These are phyloP conservation scores for Mucuna pruriens DNA, from an alignment of 306 rosid genomes.

Conservation along the genomic window DNA sequence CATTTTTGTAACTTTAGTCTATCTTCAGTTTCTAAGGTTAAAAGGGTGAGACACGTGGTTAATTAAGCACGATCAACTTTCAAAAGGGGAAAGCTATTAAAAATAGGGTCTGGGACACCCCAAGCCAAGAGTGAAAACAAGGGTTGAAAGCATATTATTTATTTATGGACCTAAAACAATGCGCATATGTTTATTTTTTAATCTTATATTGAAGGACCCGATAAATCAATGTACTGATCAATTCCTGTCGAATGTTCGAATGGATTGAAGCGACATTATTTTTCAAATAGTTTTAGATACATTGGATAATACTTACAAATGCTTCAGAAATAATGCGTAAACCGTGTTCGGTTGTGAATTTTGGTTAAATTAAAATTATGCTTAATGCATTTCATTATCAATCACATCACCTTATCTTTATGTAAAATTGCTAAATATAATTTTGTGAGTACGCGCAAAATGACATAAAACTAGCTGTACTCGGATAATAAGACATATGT, in stretches of 20 bases:
- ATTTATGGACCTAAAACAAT: background rate
- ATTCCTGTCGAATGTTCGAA: background rate
- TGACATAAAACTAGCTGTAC: conserved; percentile 10
- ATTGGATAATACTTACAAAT: background rate
- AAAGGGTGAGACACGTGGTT: background rate
- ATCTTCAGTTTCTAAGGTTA: background rate
- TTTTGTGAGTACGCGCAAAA: background rate
- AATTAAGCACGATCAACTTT: background rate
- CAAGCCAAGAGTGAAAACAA: background rate
- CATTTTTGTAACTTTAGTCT: background rate
- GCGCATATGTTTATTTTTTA: background rate
- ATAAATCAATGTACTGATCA: background rate
- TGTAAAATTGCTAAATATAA: background rate
- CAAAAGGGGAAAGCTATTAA: background rate
- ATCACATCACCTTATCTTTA: conserved; percentile 20
- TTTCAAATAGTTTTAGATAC: background rate
- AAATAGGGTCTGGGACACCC: background rate
- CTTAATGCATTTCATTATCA: conserved; percentile 9
- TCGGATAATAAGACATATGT: background rate
- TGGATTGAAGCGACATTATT: background rate
- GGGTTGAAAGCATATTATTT: background rate
- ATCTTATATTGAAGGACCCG: background rate
- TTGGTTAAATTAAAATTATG: background rate
- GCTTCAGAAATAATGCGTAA: background rate
- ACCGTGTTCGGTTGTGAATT: background rate